phyloP scores from a whole-genome alignment of 495 filamentous ascomycete species.

The Glarea lozoyensis region DNA sequence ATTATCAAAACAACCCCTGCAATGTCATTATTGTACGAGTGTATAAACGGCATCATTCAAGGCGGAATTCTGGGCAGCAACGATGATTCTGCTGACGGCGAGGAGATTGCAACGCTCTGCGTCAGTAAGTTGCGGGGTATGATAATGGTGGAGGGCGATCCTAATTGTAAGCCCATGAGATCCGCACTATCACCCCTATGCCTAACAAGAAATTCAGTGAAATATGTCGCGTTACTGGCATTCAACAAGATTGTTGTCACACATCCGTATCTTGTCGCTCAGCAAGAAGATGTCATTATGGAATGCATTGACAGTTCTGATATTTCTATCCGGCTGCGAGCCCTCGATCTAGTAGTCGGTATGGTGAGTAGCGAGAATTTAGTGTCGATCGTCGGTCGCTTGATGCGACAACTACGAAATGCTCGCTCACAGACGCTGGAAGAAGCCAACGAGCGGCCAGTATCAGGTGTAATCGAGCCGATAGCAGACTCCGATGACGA shows the following conservation, averaged over 20 bases:
- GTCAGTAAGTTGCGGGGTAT: constrained; percentile 89
- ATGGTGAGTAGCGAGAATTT: constrained; percentile 87
- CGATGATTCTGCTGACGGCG: constrained; percentile 57
- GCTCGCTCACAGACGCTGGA: constrained; percentile 30
- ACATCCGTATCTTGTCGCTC: constrained; percentile 75
- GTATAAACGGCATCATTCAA: constrained; percentile 96
- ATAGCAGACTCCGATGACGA: constrained; percentile 53
- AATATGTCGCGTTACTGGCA: constrained; percentile 92
- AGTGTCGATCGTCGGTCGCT: constrained; percentile 69
- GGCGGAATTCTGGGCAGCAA: constrained; percentile 82
- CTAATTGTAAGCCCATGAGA: constrained; percentile 59
- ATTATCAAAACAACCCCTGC: constrained; percentile 90
- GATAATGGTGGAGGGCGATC: constrained; percentile 85
- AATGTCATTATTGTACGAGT: constrained; percentile 96
- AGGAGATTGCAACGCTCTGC: constrained; percentile 90
- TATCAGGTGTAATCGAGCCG: constrained; percentile 25
- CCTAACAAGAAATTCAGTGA: constrained; percentile 48
- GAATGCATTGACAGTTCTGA: constrained; percentile 92
- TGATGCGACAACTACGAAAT: constrained; percentile 70
- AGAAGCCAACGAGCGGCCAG: constrained; percentile 12
- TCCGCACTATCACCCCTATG: constrained; percentile 8
- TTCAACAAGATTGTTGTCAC: constrained; percentile 89
- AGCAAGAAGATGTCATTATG: constrained; percentile 92
- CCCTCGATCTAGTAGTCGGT: constrained; percentile 79
- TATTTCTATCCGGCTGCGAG: constrained; percentile 90